Base-by-base conservation (phyloP, 2,329 filamentous ascomycete species). In the Talaromyces sp. region DNA sequence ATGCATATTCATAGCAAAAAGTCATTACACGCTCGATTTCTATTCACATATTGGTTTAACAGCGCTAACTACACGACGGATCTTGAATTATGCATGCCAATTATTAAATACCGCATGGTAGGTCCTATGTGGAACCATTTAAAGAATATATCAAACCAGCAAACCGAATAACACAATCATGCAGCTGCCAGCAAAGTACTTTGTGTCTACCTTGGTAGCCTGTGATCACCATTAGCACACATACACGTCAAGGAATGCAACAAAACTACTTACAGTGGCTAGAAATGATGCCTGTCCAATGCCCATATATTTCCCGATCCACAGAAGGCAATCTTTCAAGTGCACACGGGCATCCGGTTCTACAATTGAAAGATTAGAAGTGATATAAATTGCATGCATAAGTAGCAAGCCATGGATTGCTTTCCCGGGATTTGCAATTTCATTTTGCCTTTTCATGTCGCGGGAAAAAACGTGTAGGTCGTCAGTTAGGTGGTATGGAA, bases 251-350 rank as follows among this genome's bases (percentile, higher is more conserved):
- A 51, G 16, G 18, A 8, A 10, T 16, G 27, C 14, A n/a, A 50
- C 1, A 23, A 51, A 1, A 16, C 5, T 3, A 57, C 59, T 28
- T 44, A 57, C 59, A 23, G 30, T 33, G 14, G 54, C 59, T 12
- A 61, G 23, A 16, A 52, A 51, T 1, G 59, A 16, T 12, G 59
- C 59, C 33, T 61, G 59, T 3, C 59, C 59, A 12, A 61, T 57
- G 8, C 59, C 59, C 59, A 61, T 61, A 50, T 56, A 16, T 28
- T 57, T 8, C 5, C 53, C 44, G 14, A 61, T 61, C 59, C 59
- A 61, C 14, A 18, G 0, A 31, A 61, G 23, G 33, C 59, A 61
- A 2, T 14, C 16, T 4, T 56, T 57, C 1, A 61, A 27, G 56
- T 61, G 42, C 1, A 27, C 9, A 5, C 47, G 23, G 33, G 27